Conservation (phyloP, 306 rosid species). For the Oemleria cerasiformis region DNA sequence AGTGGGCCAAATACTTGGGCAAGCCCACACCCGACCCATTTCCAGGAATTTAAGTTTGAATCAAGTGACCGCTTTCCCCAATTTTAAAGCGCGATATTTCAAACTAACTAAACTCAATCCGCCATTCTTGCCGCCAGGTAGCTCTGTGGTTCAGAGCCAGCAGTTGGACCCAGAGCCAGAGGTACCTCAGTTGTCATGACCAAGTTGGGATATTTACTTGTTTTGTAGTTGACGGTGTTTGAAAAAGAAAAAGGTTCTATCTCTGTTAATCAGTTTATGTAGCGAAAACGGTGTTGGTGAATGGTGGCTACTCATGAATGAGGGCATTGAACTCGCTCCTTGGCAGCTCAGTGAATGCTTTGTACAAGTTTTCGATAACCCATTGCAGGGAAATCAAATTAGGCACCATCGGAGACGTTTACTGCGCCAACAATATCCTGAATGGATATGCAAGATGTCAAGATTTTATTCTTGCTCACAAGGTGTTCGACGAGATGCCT, state of each 20-base stretch:
- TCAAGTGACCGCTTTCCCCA: background rate
- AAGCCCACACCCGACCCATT: background rate
- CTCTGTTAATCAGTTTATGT: background rate
- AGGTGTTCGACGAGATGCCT: constrained; percentile 59
- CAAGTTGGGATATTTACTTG: background rate
- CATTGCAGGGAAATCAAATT: constrained; percentile 60
- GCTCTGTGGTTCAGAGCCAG: background rate
- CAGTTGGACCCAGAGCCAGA: background rate
- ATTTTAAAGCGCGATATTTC: background rate
- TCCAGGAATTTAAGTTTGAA: background rate
- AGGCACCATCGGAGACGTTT: constrained; percentile 46
- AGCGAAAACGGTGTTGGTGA: background rate
- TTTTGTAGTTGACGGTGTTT: background rate
- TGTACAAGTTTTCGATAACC: constrained; percentile 34
- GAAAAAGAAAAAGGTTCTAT: background rate
- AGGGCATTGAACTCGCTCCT: constrained; percentile 39
- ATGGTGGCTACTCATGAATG: constrained; percentile 40
- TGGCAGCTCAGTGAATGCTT: constrained; percentile 29
- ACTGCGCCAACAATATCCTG: constrained; percentile 59
- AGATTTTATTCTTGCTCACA: constrained; percentile 36
- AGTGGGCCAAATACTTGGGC: background rate
- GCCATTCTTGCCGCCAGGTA: background rate
- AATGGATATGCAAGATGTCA: constrained; percentile 36
- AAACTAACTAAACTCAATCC: background rate
- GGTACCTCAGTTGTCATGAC: background rate